A percentile compares a stretch with the other conserved stretches of the same genome.
These are phyloP conservation scores for Dactylellina parvicollis DNA, from an alignment of 2,329 filamentous ascomycete species.

Conservation along the genomic window DNA sequence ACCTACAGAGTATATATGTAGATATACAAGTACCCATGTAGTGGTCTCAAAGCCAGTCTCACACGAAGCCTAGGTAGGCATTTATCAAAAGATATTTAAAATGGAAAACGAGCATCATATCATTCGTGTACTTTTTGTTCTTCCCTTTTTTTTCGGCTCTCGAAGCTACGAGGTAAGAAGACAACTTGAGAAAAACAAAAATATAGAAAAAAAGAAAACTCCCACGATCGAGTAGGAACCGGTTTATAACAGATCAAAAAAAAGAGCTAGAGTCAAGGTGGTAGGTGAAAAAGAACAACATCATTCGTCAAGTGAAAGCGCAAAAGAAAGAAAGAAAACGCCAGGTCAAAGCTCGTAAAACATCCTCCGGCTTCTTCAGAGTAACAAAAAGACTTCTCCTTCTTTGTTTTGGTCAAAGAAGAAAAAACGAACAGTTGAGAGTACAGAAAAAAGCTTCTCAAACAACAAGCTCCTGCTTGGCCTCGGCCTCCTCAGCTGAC, in stretches of 20 bases:
- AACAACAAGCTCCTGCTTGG: slow-evolving; percentile 37
- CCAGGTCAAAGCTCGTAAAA: slow-evolving; percentile 5
- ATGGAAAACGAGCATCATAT: too few relatives aligned
- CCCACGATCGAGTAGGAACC: background rate
- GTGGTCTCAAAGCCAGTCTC: too few relatives aligned
- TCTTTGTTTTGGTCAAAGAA: background rate
- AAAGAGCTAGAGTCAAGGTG: background rate
- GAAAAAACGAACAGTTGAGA: background rate
- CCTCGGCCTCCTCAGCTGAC: slow-evolving; percentile 10
- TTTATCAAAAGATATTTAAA: background rate
- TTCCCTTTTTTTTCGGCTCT: background rate
- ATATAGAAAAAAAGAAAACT: background rate
- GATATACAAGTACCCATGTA: too few relatives aligned
- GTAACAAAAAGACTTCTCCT: background rate
- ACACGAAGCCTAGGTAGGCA: too few relatives aligned
- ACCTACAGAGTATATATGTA: too few relatives aligned
- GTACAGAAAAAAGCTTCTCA: too few relatives aligned
- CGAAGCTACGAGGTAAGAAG: background rate
- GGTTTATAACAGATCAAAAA: background rate
- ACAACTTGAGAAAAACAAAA: background rate
- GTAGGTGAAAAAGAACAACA: background rate
- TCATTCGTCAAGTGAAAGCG: background rate
- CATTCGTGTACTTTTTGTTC: slow-evolving; percentile 13
- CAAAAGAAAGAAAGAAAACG: slow-evolving; percentile 4
- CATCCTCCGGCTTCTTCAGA: background rate